phyloP scores from a whole-genome alignment of 2,329 filamentous ascomycete genomes.

The Xylaria digitata region DNA sequence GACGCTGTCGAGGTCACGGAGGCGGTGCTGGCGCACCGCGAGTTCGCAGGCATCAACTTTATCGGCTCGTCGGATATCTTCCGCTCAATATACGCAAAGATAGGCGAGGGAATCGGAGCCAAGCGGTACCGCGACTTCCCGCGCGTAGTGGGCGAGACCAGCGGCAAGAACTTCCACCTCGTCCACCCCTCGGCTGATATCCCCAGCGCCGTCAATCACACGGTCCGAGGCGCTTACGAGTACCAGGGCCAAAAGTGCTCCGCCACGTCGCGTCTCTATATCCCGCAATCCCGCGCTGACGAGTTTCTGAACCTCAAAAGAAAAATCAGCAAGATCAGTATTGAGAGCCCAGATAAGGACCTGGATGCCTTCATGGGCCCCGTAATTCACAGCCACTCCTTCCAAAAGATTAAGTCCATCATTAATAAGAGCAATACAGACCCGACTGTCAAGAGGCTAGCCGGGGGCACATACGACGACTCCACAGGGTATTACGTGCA shows the following conservation, averaged over 20 bases:
- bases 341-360: conserved; percentile 18
- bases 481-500: conserved; percentile 21
- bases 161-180: conserved; percentile 24
- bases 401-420: conserved; percentile 19
- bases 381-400: conserved; percentile 14
- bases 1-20: conserved; percentile 12
- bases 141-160: conserved; percentile 16
- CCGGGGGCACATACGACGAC: conserved; percentile 18
- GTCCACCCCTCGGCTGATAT: conserved; percentile 8
- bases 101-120: conserved; percentile 19
- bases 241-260: conserved; percentile 24
- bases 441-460: conserved; percentile 5
- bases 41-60: conserved; percentile 13
- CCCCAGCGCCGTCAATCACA: conserved; percentile 17
- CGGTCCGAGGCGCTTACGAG: conserved; percentile 14
- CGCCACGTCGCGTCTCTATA: conserved; percentile 10
- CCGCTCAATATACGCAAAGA: conserved; percentile 19
- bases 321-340: conserved; percentile 14
- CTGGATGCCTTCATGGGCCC: conserved; percentile 17
- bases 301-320: conserved; percentile 8
- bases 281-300: conserved; percentile 14
- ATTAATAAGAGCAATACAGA: conserved; percentile 16
- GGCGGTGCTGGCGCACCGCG: conserved; percentile 12
- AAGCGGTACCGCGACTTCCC: conserved; percentile 13
- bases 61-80: conserved; percentile 21